Base-by-base conservation (phyloP, 805 yeast genomes). In the Wickerhamomyces ciferrii region DNA sequence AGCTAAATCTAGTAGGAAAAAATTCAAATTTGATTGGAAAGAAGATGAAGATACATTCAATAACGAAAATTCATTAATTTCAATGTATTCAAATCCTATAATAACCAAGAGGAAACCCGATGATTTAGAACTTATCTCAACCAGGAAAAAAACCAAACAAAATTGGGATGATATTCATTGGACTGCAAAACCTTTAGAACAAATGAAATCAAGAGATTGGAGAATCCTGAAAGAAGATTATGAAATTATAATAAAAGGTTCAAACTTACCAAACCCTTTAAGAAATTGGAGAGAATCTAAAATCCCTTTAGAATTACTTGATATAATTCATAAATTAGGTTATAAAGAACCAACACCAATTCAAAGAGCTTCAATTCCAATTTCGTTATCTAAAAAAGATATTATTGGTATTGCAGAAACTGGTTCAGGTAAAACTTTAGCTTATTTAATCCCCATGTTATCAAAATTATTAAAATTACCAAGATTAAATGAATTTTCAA, bases 391-490 rank as follows among this genome's bases (percentile, higher is more conserved):
- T 0, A 68, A 74, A 3, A 65, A 79, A 21, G 97, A 92, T 61
- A 70, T 87, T 2, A 72, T 91, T 19, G 98, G 96, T 14, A 77
- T 91, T n/a, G 97, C 98, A 0, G 90, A 90, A 54, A 92, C 99
- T 0, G 99, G 99, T 13, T 87, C 96, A 1, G 99, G 99, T 56
- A 92, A 94, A 61, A 92, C 99, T 0, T 69, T 91, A 13, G 84
- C 95, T 2, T 92, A 83, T 63, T 61, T 87, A 11, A 63, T 92
- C 2, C 98, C 99, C 0, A 65, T 88, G 43, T 59, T 87, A 10
- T 61, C 79, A 2, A 81, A 79, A 52, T 68, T 84, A 15, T 51
- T 65, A 66, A 75, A 63, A 58, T 63, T 68, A 38, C 79, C 81
- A 1, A 59, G 69, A 18, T 55, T 78, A 23, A 76, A 74, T 46